Percentiles rank a stretch among this genome's conserved stretches.
These are phyloP conservation scores for Ceratocystis harringtonii DNA, from an alignment of 2,329 filamentous ascomycete genomes.

Conservation along the genomic window DNA sequence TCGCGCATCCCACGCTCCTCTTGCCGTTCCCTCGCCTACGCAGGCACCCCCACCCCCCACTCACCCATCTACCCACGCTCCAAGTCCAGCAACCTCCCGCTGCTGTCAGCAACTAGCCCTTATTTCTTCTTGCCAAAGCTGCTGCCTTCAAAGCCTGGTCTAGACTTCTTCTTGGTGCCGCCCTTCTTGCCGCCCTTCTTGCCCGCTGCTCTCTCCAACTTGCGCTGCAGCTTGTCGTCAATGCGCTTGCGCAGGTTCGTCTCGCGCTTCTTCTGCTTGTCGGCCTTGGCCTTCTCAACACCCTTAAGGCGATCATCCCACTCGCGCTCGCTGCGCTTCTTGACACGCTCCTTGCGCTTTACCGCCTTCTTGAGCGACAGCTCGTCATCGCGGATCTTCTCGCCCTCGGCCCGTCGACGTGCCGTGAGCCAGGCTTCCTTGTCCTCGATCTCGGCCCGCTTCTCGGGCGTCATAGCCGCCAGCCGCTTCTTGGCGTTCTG, in stretches of 20 bases:
- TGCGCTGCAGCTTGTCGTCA: slow-evolving; percentile 53
- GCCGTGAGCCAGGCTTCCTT: slow-evolving; percentile 93
- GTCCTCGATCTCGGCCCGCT: slow-evolving; percentile 74
- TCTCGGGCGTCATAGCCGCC: slow-evolving; percentile 57
- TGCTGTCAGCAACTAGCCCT: not conserved
- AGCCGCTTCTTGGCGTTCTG: slow-evolving; percentile 77
- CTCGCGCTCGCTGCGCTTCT: slow-evolving; percentile 82
- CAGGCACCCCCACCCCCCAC: not conserved
- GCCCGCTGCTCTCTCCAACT: slow-evolving; percentile 30
- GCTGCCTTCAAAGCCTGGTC: slow-evolving; percentile 16
- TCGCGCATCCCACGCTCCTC: not conserved
- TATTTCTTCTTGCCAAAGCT: slow-evolving; percentile 17
- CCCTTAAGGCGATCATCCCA: slow-evolving; percentile 63
- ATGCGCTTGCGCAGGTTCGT: slow-evolving; percentile 60
- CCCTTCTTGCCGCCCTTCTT: slow-evolving; percentile 16
- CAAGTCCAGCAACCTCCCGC: not conserved
- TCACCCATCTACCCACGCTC: not conserved
- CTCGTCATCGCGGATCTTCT: slow-evolving; percentile 77
- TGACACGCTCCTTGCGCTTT: slow-evolving; percentile 78
- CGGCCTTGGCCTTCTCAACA: slow-evolving; percentile 60
- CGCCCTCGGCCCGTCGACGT: slow-evolving; percentile 74
- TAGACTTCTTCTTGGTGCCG: slow-evolving; percentile 13
- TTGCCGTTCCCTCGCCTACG: not conserved
- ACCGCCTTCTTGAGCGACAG: slow-evolving; percentile 81
- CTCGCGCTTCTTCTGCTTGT: slow-evolving; percentile 68